A percentile compares a stretch with the other conserved stretches of the same genome.
Evolutionary conservation across 805 yeast species (phyloP).

Genomic region (Lipomyces orientalis): DNA sequence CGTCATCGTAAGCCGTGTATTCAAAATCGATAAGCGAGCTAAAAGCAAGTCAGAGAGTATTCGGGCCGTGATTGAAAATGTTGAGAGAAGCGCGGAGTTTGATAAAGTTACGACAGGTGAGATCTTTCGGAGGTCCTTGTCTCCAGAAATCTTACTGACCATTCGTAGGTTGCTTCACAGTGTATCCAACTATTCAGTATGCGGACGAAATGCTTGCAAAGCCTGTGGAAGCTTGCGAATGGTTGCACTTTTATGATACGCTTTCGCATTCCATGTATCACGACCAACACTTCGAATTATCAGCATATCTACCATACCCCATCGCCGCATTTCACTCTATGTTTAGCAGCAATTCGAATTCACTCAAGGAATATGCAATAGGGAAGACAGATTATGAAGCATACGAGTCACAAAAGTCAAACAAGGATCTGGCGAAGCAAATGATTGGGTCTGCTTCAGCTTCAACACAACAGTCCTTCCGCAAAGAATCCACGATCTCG

Average conservation of each 20-base stretch:
- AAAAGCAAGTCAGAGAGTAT: constrained; percentile 44
- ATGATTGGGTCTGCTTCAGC: constrained; percentile 38
- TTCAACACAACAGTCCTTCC: constrained; percentile 27
- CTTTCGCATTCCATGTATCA: constrained; percentile 51
- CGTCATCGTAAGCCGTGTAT: constrained; percentile 63
- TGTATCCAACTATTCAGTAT: constrained; percentile 64
- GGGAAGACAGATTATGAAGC: constrained; percentile 33
- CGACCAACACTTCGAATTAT: constrained; percentile 54
- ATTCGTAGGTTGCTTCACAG: constrained; percentile 62
- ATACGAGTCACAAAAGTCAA: constrained; percentile 43
- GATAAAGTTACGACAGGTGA: constrained; percentile 62
- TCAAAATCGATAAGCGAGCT: constrained; percentile 53
- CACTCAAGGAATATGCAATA: constrained; percentile 37
- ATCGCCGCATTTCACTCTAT: constrained; percentile 66
- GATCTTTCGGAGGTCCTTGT: neutral
- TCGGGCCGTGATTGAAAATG: constrained; percentile 52
- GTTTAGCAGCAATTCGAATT: constrained; percentile 49
- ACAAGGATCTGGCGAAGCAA: constrained; percentile 44
- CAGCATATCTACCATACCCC: constrained; percentile 61
- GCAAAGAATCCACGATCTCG: constrained; percentile 24
- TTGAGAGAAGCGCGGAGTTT: constrained; percentile 56
- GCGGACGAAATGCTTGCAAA: constrained; percentile 66
- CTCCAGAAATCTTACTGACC: constrained; percentile 1
- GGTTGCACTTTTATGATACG: constrained; percentile 76
- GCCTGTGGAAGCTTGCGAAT: constrained; percentile 69